Conservation (phyloP, 116 monocot genomes). For the Papilionanthe hybrid region DNA sequence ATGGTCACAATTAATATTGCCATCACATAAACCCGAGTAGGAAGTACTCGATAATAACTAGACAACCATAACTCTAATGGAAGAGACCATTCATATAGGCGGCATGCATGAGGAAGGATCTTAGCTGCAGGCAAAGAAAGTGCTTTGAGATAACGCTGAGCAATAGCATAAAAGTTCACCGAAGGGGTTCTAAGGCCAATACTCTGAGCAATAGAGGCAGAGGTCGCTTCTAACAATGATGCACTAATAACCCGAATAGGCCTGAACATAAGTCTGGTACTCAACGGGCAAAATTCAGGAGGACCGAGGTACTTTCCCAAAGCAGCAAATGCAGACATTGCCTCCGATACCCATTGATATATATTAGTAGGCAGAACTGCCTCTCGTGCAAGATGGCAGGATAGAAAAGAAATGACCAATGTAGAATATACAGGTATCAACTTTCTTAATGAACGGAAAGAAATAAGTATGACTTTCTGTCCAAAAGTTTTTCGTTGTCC, state of each 20-base stretch:
- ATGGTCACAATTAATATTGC: conserved; percentile 72
- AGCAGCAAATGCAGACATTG: conserved; percentile 28
- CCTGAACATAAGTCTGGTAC: conserved; percentile 55
- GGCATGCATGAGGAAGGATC: conserved; percentile 62
- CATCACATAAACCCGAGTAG: conserved; percentile 78
- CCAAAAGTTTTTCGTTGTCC: conserved; percentile 14
- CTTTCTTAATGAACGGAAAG: conserved; percentile 27
- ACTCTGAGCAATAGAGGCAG: conserved; percentile 54
- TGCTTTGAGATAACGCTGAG: conserved; percentile 49
- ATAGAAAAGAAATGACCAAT: conserved; percentile 36
- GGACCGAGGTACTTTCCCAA: conserved; percentile 46
- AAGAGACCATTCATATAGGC: conserved; percentile 77
- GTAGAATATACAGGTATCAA: conserved; percentile 41
- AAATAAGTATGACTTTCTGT: conserved; percentile 16
- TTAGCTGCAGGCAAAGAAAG: conserved; percentile 57
- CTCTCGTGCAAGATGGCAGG: conserved; percentile 50
- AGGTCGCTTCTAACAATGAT: conserved; percentile 60
- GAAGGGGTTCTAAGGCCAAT: conserved; percentile 70
- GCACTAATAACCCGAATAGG: conserved; percentile 48
- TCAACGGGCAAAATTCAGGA: conserved; percentile 29
- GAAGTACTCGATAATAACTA: conserved; percentile 37
- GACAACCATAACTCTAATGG: conserved; percentile 84
- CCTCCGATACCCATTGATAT: conserved; percentile 31
- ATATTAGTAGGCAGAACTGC: conserved; percentile 47
- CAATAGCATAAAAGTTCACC: conserved; percentile 75